A percentile compares a stretch with the other conserved stretches of the same genome.
Conservation (phyloP, 495 filamentous ascomycete genomes). For the Aspergillus leporis region DNA sequence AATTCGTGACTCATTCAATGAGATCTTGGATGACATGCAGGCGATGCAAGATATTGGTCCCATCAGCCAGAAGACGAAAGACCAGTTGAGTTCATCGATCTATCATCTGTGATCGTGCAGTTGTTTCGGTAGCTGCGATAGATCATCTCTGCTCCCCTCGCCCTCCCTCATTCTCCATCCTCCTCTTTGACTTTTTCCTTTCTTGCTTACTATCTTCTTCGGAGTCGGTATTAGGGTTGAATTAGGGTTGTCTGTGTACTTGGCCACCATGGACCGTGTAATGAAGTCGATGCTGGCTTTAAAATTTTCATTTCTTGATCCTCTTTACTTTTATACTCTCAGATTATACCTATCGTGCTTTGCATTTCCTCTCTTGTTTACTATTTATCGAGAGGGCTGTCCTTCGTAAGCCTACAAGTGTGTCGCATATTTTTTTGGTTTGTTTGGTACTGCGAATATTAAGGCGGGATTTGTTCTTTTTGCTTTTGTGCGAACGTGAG, state of each 20-base stretch:
- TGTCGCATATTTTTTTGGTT: conserved; percentile 4
- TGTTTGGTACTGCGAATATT: conserved; percentile 2
- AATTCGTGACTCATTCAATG: conserved; percentile 71
- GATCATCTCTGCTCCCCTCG: conserved; percentile 4
- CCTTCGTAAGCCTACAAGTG: not conserved
- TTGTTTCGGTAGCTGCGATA: not conserved
- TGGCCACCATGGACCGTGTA: conserved; percentile 23
- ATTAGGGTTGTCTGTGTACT: conserved; percentile 10
- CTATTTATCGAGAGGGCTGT: not conserved
- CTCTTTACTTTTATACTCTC: conserved; percentile 8
- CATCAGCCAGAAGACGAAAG: conserved; percentile 42
- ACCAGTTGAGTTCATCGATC: conserved; percentile 30
- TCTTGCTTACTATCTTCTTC: conserved; percentile 14
- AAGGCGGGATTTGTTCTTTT: conserved; percentile 2
- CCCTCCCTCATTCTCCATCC: conserved; percentile 14
- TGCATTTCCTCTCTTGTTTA: not conserved
- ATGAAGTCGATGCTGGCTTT: conserved; percentile 21
- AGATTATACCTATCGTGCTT: conserved; percentile 11
- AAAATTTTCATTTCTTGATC: conserved; percentile 5
- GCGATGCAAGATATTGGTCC: conserved; percentile 58
- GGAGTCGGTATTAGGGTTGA: conserved; percentile 9
- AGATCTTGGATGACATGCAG: conserved; percentile 78
- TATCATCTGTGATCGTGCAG: conserved; percentile 18
- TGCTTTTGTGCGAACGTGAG: not conserved
- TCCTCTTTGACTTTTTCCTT: conserved; percentile 16